Base-by-base conservation (phyloP, 495 filamentous ascomycete species). In the Tuber calosporum region DNA sequence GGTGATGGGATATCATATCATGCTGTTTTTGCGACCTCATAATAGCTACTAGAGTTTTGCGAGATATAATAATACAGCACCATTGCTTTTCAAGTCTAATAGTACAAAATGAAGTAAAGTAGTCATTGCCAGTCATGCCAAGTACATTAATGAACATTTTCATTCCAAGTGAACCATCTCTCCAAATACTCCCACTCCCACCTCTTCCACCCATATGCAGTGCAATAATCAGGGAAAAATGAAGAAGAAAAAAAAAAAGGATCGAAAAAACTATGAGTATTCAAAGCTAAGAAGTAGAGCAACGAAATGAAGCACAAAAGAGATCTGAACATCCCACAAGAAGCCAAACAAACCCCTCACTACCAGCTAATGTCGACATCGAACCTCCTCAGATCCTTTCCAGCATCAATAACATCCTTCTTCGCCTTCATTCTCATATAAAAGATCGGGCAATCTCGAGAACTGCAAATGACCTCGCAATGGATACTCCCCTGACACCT, bases 381-480 rank as follows among this genome's bases (percentile, higher is more conserved):
- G 84, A 98, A 99, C 81, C 95, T 85, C 81, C 86, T 87, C 80
- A 98, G 78, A 81, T 99, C 96, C 85, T 92, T 97, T 74, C 93
- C 93, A 4, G 88, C 89, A 85, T 99, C 95, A 83, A 97, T 93
- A 66, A 98, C 89, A 82, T 99, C 95, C 85, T 98, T 99, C 88
- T 97, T 97, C 38, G 93, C 94, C 85, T 99, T 99, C 95, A 99
- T 99, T 6, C 95, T 90, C 95, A 98, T 99, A 82, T 99, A 99
- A 84, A 97, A 99, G 76, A 99, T 99, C 5, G 95, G 95, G 81
- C 95, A 99, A 84, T 99, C 95, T 80, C 91, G 91, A 77, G 91
- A 93, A 58, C 90, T 92, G 85, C 95, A 99, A 77, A 99, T 98
- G 36, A 99, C 95, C 84, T 99, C 94, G 81, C 90, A 93, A 84